Percentiles rank a stretch among this genome's conserved stretches.
phyloP scores from a whole-genome alignment of 2,329 filamentous ascomycete genomes.

The Emydomyces testavorans region DNA sequence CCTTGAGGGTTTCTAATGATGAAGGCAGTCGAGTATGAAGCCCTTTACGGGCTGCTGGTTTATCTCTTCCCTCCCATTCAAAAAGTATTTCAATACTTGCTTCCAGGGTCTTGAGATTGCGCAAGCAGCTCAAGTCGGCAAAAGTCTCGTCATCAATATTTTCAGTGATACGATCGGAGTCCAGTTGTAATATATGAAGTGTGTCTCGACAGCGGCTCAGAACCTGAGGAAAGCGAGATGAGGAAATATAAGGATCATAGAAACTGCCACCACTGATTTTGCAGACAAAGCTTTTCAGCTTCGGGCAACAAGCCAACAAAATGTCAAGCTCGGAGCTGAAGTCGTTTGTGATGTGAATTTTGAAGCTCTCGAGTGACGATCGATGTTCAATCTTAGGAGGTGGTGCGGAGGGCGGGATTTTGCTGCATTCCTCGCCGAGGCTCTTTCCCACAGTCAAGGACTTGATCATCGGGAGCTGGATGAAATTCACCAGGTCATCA shows the following conservation, averaged over 20 bases:
- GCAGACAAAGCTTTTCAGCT: not conserved
- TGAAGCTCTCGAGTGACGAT: not conserved
- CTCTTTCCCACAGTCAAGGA: not conserved
- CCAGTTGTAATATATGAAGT: not conserved
- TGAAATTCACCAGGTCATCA: not conserved
- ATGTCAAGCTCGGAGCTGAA: not conserved
- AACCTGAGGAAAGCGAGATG: not conserved
- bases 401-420: not conserved
- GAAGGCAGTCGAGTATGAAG: not conserved
- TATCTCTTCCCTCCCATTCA: not conserved
- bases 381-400: not conserved
- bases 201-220: not conserved
- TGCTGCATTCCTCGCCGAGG: not conserved
- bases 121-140: not conserved
- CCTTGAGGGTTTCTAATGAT: not conserved
- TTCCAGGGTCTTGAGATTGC: not conserved
- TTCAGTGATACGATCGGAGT: not conserved
- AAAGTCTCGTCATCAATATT: no score
- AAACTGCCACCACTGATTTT: not conserved
- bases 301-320: not conserved
- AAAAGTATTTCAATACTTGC: not conserved
- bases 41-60: not conserved
- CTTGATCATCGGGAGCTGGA: not conserved
- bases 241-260: not conserved
- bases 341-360: not conserved